These are phyloP conservation scores for Aspergillus sclerotiicarbonarius DNA, from an alignment of 495 filamentous ascomycete species.

Conservation along the genomic window DNA sequence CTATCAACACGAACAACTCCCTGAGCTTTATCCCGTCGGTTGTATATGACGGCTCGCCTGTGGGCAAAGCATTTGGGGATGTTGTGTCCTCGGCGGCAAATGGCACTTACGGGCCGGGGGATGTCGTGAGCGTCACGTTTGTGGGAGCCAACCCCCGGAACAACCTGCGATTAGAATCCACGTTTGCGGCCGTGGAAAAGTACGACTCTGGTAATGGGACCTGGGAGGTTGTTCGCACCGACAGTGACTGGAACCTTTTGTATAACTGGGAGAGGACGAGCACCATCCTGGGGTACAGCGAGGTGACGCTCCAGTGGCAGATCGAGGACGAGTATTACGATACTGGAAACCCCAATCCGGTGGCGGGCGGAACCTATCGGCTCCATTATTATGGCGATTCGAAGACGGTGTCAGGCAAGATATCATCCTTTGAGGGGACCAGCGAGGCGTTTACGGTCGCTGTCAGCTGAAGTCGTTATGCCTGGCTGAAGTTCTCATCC, in stretches of 20 bases:
- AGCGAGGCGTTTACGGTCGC: conserved; percentile 62
- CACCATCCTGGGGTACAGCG: conserved; percentile 68
- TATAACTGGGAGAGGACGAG: conserved; percentile 78
- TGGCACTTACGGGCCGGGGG: conserved; percentile 54
- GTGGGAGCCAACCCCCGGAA: conserved; percentile 91
- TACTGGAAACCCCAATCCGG: conserved; percentile 33
- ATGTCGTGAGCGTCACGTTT: conserved; percentile 63
- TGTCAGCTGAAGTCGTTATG: not conserved
- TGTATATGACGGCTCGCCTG: conserved; percentile 65
- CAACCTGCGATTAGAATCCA: conserved; percentile 73
- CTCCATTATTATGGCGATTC: conserved; percentile 84
- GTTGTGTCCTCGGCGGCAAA: conserved; percentile 56
- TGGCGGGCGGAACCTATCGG: conserved; percentile 66
- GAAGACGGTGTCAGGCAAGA: conserved; percentile 64
- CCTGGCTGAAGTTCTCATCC: not conserved
- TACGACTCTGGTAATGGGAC: conserved; percentile 42
- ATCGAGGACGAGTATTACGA: conserved; percentile 56
- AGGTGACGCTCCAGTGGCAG: conserved; percentile 80
- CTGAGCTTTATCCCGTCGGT: conserved; percentile 81
- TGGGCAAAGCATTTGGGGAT: conserved; percentile 76
- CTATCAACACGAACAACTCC: conserved; percentile 76
- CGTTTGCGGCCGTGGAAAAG: conserved; percentile 76
- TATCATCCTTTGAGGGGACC: conserved; percentile 73
- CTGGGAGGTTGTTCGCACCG: conserved; percentile 70
- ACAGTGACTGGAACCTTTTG: conserved; percentile 77